These are phyloP conservation scores for Malus asiatica DNA, from an alignment of 306 rosid species.

Conservation along the genomic window DNA sequence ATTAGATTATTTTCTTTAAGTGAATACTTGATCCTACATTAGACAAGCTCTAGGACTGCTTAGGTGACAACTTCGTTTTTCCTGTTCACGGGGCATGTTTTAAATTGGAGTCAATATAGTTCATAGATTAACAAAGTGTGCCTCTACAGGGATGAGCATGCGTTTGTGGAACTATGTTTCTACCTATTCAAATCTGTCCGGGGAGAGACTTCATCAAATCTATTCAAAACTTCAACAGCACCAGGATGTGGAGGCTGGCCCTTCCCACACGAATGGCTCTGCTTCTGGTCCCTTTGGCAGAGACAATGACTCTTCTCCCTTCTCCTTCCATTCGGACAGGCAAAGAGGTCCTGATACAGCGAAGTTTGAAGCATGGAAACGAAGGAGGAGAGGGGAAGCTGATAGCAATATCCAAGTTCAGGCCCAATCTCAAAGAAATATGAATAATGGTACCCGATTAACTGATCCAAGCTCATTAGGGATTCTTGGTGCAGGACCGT, in stretches of 20 bases:
- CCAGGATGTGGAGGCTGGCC: slow-evolving; percentile 68
- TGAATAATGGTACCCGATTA: slow-evolving; percentile 42
- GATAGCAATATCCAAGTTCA: slow-evolving; percentile 60
- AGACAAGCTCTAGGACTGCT: not conserved
- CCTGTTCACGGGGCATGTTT: not conserved
- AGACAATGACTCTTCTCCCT: slow-evolving; percentile 41
- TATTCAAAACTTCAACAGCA: slow-evolving; percentile 83
- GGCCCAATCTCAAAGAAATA: slow-evolving; percentile 50
- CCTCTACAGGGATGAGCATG: slow-evolving; percentile 75
- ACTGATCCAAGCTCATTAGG: slow-evolving; percentile 76
- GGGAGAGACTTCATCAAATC: slow-evolving; percentile 90
- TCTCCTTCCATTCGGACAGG: slow-evolving; percentile 44
- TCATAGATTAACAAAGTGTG: not conserved
- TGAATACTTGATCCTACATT: not conserved
- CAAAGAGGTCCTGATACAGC: slow-evolving; percentile 55
- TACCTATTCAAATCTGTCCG: slow-evolving; percentile 88
- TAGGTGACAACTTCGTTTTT: not conserved
- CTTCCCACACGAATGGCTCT: slow-evolving; percentile 65
- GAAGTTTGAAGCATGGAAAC: slow-evolving; percentile 85
- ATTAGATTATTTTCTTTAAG: not conserved
- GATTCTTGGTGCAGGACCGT: slow-evolving; percentile 97
- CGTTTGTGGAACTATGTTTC: slow-evolving; percentile 98
- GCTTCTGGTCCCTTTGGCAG: slow-evolving; percentile 50
- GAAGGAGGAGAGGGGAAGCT: slow-evolving; percentile 65
- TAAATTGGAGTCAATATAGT: not conserved